Conservation (phyloP, 1,139 yeast genomes). For the Candida sp. region DNA sequence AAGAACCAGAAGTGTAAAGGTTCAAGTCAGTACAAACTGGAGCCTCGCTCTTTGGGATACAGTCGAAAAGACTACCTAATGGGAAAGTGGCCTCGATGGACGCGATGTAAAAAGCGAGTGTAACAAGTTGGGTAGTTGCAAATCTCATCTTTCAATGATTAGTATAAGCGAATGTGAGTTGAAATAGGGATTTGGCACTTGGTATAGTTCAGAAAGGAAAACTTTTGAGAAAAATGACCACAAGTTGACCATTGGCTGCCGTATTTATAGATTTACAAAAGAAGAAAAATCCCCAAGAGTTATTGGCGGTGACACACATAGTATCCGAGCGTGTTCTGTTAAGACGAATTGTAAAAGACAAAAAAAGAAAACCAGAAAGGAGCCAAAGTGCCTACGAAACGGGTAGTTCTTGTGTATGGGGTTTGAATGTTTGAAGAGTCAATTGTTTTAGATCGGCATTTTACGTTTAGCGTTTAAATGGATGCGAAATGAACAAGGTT, state of each 20-base stretch:
- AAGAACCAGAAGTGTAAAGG: not conserved
- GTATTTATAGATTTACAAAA: not conserved
- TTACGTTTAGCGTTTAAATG: not conserved
- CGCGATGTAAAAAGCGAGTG: slow-evolving; percentile 9
- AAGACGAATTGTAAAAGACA: not conserved
- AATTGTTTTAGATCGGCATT: not conserved
- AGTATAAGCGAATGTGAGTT: slow-evolving; percentile 3
- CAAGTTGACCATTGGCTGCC: not conserved
- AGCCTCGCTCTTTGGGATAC: slow-evolving; percentile 5
- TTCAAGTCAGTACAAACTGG: slow-evolving; percentile 6
- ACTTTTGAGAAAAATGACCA: not conserved
- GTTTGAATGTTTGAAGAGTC: not conserved
- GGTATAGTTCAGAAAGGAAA: not conserved
- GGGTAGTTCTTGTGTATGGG: not conserved
- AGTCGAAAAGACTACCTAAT: slow-evolving; percentile 6
- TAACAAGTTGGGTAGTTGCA: slow-evolving; percentile 7
- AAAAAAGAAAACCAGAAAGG: not conserved
- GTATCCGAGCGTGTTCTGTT: too few species aligned
- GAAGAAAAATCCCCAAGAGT: not conserved
- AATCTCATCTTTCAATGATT: slow-evolving; percentile 8
- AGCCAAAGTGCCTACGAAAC: not conserved
- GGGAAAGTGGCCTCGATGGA: slow-evolving; percentile 12
- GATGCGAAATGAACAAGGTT: not conserved
- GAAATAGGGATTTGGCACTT: not conserved
- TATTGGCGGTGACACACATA: not conserved